Base-by-base conservation (phyloP, 2,329 filamentous ascomycete genomes). In the Phyllosticta ampelicida region DNA sequence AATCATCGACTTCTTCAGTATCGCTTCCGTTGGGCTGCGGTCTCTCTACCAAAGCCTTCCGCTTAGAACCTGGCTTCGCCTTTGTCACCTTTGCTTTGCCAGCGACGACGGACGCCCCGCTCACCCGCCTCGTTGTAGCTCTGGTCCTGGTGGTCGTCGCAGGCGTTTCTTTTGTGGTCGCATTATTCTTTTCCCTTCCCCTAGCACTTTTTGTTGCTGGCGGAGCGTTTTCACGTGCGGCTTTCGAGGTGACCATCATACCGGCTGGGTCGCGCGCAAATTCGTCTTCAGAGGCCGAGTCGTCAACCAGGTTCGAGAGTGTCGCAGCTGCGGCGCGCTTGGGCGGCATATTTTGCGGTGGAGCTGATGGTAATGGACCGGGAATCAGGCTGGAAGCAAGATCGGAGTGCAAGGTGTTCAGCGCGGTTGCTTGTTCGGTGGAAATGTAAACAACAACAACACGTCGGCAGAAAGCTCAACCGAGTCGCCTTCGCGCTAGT, bases 1-100 rank as follows among this genome's bases (percentile, higher is more conserved):
- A 71, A 10, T 73, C 73, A 19, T 77, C 76, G 18, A 71, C 71
- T 52, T 77, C 74, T 59, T 76, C 73, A 3, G 69, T 72, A 21
- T 78, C 75, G 64, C 71, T 76, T n/a, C 63, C 70, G 54, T 71
- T 68, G 29, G 66, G 63, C 53, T 59, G 52, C 52, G 72, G 70
- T 55, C 68, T 68, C 61, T 77, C 76, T 13, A 71, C 71, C 50
- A 75, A 65, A 28, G 69, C 73, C 55, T 72, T 72, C 60, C 75
- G 73, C 61, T 69, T 74, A 51, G 64, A 65, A 6, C 61, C 28
- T 51, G 65, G 66, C 48, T 67, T 67, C 10, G 61, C 64, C 21
- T 63, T 58, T 60, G 69, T 71, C 51, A 68, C 67, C 23, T 62
- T 66, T 49, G 65, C 64, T 58, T 63, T 69, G 26, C 64, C 63